Conservation (phyloP, 768 basidiomycete species). For the Trichaptum fuscoviolaceum region DNA sequence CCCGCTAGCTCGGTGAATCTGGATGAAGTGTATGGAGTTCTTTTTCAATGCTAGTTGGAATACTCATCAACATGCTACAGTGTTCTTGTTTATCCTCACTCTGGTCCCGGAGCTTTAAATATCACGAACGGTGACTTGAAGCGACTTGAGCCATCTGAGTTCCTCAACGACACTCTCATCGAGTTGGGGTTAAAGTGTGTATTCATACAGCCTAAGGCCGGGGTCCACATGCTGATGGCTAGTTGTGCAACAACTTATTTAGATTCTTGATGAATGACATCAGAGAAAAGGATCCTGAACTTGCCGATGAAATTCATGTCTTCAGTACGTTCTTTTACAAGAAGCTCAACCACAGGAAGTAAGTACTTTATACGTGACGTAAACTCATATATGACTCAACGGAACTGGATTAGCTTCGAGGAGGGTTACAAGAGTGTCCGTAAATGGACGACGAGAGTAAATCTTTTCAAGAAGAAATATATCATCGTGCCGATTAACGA, state of each 20-base stretch:
- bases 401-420: conserved; percentile 30
- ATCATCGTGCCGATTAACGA: conserved; percentile 97
- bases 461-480: conserved; percentile 88
- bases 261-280: conserved; percentile 70
- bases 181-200: conserved; percentile 92
- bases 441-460: conserved; percentile 90
- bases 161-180: conserved; percentile 92
- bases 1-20: conserved; percentile 29
- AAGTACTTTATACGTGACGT: conserved; percentile 17
- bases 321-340: conserved; percentile 99
- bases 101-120: conserved; percentile 68
- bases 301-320: conserved; percentile 75
- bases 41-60: background rate
- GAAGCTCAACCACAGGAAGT: conserved; percentile 76
- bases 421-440: conserved; percentile 80
- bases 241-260: background rate
- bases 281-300: conserved; percentile 45
- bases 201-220: background rate
- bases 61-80: conserved; percentile 32
- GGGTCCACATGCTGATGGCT: background rate
- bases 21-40: conserved; percentile 54
- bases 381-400: background rate
- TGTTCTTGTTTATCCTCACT: conserved; percentile 71
- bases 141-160: conserved; percentile 75
- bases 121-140: conserved; percentile 74